Percentiles rank a stretch among this genome's conserved stretches.
phyloP scores from a whole-genome alignment of 768 basidiomycete genomes.

The Saitozyma podzolica region DNA sequence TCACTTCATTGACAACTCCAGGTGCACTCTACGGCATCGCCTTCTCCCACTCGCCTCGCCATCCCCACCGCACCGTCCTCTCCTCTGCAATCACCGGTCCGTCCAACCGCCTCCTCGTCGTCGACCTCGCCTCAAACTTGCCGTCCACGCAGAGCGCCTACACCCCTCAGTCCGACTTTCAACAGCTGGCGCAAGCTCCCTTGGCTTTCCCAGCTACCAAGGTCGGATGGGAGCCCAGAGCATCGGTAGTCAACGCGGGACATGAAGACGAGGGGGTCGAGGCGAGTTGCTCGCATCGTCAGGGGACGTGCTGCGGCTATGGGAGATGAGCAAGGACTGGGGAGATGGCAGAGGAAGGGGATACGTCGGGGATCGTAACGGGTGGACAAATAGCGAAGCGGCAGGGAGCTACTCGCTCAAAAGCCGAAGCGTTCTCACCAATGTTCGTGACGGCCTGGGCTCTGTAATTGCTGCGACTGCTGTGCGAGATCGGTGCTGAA shows the following conservation, averaged over 20 bases:
- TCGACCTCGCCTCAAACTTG: constrained; percentile 17
- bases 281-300: constrained; percentile 88
- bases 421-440: constrained; percentile 44
- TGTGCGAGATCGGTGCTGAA: neutral
- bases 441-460: constrained; percentile 24
- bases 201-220: constrained; percentile 93
- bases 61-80: constrained; percentile 79
- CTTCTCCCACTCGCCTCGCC: constrained; percentile 61
- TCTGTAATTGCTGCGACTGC: neutral
- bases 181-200: constrained; percentile 75
- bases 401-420: constrained; percentile 20
- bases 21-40: constrained; percentile 49
- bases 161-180: constrained; percentile 73
- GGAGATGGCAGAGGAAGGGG: constrained; percentile 42
- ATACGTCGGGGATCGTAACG: constrained; percentile 34
- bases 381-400: constrained; percentile 24
- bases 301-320: constrained; percentile 87
- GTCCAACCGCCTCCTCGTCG: constrained; percentile 38
- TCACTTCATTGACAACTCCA: constrained; percentile 17
- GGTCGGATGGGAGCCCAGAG: constrained; percentile 88
- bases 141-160: constrained; percentile 70
- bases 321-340: constrained; percentile 82
- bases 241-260: constrained; percentile 56
- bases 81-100: constrained; percentile 82
- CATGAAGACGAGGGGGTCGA: constrained; percentile 45